Evolutionary conservation across 202 grass and related monocot genomes (phyloP).

Genomic region (Panicum virgatum): DNA sequence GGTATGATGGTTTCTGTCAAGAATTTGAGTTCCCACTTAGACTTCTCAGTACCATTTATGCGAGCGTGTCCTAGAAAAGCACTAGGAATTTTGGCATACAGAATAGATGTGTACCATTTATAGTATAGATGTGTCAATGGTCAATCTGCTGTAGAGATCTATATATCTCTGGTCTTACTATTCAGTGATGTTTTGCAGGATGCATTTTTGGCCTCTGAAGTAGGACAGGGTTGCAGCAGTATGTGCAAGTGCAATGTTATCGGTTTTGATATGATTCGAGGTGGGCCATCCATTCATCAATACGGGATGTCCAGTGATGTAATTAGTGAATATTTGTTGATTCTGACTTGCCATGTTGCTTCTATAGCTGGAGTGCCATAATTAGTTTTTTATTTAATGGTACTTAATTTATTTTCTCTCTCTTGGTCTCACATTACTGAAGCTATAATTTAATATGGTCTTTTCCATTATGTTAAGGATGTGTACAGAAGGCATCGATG

Average conservation of each 20-base stretch:
- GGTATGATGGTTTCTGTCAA: too few species aligned
- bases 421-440: neutral
- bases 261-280: slow-evolving; percentile 81
- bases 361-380: slow-evolving; percentile 17
- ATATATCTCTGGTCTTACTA: slow-evolving; percentile 33
- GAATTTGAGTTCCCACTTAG: neutral
- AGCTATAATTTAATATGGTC: slow-evolving; percentile 40
- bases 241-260: slow-evolving; percentile 80
- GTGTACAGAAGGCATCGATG: slow-evolving; percentile 58
- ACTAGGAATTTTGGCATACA: neutral
- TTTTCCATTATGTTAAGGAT: slow-evolving; percentile 60
- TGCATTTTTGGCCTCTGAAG: slow-evolving; percentile 82
- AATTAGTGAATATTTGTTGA: slow-evolving; percentile 14
- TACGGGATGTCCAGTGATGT: neutral
- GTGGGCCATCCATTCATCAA: slow-evolving; percentile 44
- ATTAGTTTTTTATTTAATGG: neutral
- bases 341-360: neutral
- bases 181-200: slow-evolving; percentile 54
- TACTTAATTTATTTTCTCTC: neutral
- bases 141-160: slow-evolving; percentile 20
- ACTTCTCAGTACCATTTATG: neutral
- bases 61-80: neutral
- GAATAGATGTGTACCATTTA: too few species aligned
- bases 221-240: slow-evolving; percentile 97
- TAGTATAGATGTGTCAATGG: too few species aligned